phyloP scores from a whole-genome alignment of 257 asterid species.

The Fraxinus quadrangulata region DNA sequence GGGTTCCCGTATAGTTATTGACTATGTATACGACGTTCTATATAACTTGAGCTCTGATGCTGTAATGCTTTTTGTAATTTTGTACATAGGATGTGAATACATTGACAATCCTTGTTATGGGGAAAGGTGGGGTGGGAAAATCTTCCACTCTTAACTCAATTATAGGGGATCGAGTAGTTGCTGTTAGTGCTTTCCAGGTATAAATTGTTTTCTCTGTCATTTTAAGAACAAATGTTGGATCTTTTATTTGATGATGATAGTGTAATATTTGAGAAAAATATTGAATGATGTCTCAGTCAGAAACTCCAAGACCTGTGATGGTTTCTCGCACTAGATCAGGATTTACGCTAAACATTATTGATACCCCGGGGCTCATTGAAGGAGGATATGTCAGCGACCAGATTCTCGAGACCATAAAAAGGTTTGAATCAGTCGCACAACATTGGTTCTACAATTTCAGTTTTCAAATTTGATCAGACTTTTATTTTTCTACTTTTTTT shows the following conservation, averaged over 20 bases:
- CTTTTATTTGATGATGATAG: conserved; percentile 7
- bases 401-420: conserved; percentile 73
- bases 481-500: neutral
- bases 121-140: conserved; percentile 98
- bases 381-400: conserved; percentile 92
- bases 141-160: conserved; percentile 91
- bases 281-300: conserved; percentile 56
- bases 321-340: conserved; percentile 85
- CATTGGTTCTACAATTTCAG: neutral
- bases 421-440: conserved; percentile 37
- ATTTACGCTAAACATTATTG: conserved; percentile 81
- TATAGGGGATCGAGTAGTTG: conserved; percentile 83
- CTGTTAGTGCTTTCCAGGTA: conserved; percentile 98
- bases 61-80: conserved; percentile 13
- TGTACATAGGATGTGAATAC: conserved; percentile 64
- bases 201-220: neutral
- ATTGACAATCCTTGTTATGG: conserved; percentile 89
- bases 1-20: neutral
- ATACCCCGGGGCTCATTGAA: conserved; percentile 96
- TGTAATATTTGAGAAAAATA: neutral
- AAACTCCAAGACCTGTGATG: conserved; percentile 91
- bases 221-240: neutral
- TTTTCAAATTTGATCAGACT: neutral
- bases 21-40: conserved; percentile 1
- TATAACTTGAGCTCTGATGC: neutral